Base-by-base conservation (phyloP, 2,329 filamentous ascomycete species). In the Fusarium dimerum region DNA sequence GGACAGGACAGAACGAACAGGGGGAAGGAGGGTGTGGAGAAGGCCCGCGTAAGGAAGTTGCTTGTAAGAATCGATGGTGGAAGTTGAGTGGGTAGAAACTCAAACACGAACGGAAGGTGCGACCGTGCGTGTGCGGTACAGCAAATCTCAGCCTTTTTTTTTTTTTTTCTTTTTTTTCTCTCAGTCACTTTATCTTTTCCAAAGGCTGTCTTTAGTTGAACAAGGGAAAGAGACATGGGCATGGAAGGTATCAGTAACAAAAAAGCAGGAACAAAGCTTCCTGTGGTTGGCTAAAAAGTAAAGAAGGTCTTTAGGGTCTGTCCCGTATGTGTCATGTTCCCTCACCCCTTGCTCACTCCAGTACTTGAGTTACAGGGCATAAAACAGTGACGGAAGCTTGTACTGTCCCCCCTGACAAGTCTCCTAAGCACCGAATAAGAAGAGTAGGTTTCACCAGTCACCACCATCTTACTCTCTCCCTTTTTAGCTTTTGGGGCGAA, bases 401-500 rank as follows among this genome's bases (percentile, higher is more conserved):
- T 36, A 36, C 32, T 15, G 32, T 26, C 4, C 20, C 7, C 20
- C 7, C 20, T 26, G 7, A 26, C 7, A 26, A 7, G 20, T 26
- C 7, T 26, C 20, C 20, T 26, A 4, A 26, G 20, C 20, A 26
- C 20, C 20, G 7, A 26, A 26, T 26, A 7, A 26, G 11, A 36
- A 36, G 32, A 36, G 13, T 9, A 36, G 11, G 13, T 36, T 36
- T 36, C 32, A 36, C 13, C 32, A 36, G 32, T 36, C 32, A 36
- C 13, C 20, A 36, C 11, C n/a, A n/a, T 36, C 9, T 36, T 36
- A 12, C 32, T 5, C 5, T 36, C 32, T 36, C 10, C 13, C 32
- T 36, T 36, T 32, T 15, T 36, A 12, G 10, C 32, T 36, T 15
- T 32, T 47, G 43, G 54, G 47, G 41, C 45, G 43, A 47, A 41